phyloP scores from a whole-genome alignment of 2,329 filamentous ascomycete genomes.

The Stachybotrys chlorohalonatus region DNA sequence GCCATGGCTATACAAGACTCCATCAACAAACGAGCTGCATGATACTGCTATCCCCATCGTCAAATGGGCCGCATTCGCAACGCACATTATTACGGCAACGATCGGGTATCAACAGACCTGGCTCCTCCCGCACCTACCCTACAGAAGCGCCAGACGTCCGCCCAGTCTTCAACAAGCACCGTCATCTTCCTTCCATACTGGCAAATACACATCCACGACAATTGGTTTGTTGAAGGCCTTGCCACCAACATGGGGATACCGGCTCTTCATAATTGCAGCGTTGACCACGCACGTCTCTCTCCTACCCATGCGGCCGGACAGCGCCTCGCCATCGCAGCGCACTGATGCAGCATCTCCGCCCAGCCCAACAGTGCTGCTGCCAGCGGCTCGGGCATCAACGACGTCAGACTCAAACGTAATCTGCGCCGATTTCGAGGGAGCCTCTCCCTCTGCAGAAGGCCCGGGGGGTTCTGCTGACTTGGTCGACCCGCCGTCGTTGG shows the following conservation, averaged over 20 bases:
- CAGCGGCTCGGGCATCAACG: slow-evolving; percentile 10
- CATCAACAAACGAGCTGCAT: too few species aligned
- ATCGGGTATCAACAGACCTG: slow-evolving; percentile 14
- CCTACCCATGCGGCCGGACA: slow-evolving; percentile 34
- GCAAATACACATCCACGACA: slow-evolving; percentile 72
- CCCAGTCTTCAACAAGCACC: background rate
- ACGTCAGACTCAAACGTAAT: slow-evolving; percentile 6
- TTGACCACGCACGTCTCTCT: slow-evolving; percentile 73
- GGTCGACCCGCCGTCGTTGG: slow-evolving; percentile 32
- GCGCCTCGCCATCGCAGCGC: slow-evolving; percentile 29
- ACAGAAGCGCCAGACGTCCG: slow-evolving; percentile 1
- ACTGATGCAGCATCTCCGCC: slow-evolving; percentile 31
- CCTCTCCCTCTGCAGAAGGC: background rate
- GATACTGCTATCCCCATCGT: too few species aligned
- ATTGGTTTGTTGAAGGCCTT: slow-evolving; percentile 70
- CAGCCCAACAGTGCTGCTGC: slow-evolving; percentile 18
- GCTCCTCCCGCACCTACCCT: slow-evolving; percentile 3
- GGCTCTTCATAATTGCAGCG: slow-evolving; percentile 63
- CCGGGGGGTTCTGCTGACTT: slow-evolving; percentile 2
- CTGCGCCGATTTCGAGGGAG: background rate
- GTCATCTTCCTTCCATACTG: slow-evolving; percentile 28
- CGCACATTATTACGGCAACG: background rate
- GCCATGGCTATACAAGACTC: too few species aligned
- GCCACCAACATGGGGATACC: slow-evolving; percentile 51
- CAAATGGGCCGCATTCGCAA: too few species aligned